These are phyloP conservation scores for Uronychia binucleata DNA, from an alignment of 73 alveolate species.

Conservation along the genomic window DNA sequence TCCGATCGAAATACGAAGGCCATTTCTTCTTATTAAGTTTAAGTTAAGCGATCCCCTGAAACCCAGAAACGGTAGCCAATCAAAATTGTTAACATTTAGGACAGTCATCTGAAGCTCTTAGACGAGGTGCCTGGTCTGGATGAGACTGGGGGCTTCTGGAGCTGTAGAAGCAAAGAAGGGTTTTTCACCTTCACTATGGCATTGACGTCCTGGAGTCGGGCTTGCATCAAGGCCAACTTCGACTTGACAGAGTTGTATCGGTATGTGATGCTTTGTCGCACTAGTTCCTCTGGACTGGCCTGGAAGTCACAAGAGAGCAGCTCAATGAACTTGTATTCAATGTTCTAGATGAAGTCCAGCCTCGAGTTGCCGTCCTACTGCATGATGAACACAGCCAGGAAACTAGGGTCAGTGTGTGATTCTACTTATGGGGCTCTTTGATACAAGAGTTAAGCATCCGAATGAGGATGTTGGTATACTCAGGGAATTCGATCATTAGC, in stretches of 20 bases:
- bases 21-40: too few species aligned
- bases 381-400: constrained; percentile 93
- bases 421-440: constrained; percentile 88
- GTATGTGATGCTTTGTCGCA: constrained; percentile 88
- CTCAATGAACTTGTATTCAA: constrained; percentile 94
- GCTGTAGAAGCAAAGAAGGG: constrained; percentile 87
- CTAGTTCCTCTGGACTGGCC: constrained; percentile 86
- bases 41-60: too few species aligned
- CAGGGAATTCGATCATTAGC: constrained; percentile 88
- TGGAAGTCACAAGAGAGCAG: constrained; percentile 76
- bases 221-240: constrained; percentile 86
- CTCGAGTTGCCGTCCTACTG: constrained; percentile 89
- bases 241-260: constrained; percentile 82
- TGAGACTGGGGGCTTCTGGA: constrained; percentile 64
- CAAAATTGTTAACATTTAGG: too few species aligned
- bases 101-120: too few species aligned
- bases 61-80: too few species aligned
- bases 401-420: too few species aligned
- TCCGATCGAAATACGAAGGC: constrained; percentile 54
- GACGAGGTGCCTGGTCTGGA: too few species aligned
- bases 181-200: constrained; percentile 84
- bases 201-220: constrained; percentile 83
- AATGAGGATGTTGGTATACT: constrained; percentile 79
- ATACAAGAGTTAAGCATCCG: constrained; percentile 93
- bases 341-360: constrained; percentile 87